A percentile compares a stretch with the other conserved stretches of the same genome.
These are phyloP conservation scores for Sporothrix sp. DNA, from an alignment of 2,329 filamentous ascomycete genomes.

Conservation along the genomic window DNA sequence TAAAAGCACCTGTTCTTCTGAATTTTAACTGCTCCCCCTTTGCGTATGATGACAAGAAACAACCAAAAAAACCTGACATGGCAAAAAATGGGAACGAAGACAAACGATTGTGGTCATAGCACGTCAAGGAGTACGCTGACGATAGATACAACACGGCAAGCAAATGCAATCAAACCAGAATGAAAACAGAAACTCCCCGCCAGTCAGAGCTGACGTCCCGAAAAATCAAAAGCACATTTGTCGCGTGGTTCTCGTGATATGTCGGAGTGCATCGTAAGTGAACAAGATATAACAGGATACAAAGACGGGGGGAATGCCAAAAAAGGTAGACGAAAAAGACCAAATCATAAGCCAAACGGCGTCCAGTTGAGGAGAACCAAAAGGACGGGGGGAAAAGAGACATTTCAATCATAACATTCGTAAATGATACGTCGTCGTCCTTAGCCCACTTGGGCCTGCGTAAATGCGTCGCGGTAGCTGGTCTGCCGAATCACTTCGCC, in stretches of 20 bases:
- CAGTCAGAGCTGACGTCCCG: background rate
- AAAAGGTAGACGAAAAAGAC: background rate
- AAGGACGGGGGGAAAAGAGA: background rate
- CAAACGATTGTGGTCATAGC: background rate
- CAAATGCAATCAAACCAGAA: no score
- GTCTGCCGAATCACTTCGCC: slow-evolving; percentile 44
- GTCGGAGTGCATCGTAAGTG: slow-evolving; percentile 4
- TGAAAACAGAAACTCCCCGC: background rate
- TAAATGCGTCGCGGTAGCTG: slow-evolving; percentile 27
- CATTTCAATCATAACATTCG: slow-evolving; percentile 5
- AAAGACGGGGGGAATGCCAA: background rate
- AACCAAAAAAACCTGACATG: background rate
- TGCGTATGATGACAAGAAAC: no score
- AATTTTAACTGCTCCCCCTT: no score
- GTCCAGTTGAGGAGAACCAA: background rate
- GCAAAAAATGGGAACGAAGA: background rate
- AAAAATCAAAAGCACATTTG: background rate
- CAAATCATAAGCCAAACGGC: background rate
- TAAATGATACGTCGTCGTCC: background rate
- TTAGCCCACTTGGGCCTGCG: slow-evolving; percentile 15
- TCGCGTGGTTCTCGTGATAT: slow-evolving; percentile 1
- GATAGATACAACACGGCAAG: no score
- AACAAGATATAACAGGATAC: background rate
- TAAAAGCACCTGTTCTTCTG: no score
- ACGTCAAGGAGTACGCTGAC: background rate